A percentile compares a stretch with the other conserved stretches of the same genome.
phyloP scores from a whole-genome alignment of 192 early-diverging fungal species.

The Endogone sp. region DNA sequence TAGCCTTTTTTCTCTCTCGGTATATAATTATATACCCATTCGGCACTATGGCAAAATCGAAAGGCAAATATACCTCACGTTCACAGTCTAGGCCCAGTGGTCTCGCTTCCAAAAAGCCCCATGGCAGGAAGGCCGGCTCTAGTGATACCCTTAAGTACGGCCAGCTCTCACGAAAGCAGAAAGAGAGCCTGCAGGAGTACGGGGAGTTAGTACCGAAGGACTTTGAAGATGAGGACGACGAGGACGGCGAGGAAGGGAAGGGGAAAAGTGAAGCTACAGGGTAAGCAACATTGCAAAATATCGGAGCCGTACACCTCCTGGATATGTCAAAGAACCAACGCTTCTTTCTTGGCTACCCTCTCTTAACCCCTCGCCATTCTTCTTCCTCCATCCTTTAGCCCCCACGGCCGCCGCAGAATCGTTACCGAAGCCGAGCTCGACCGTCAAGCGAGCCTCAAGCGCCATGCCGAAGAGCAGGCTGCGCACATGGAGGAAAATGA shows the following conservation, averaged over 20 bases:
- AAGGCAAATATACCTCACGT: no score
- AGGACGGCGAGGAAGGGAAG: constrained; percentile 28
- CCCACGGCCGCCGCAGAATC: constrained; percentile 38
- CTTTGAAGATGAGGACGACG: constrained; percentile 38
- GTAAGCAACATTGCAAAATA: background rate
- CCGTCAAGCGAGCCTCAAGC: constrained; percentile 34
- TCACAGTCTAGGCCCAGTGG: background rate
- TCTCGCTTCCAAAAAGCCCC: background rate
- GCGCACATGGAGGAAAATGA: constrained; percentile 21
- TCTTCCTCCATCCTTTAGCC: background rate
- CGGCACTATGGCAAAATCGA: no score
- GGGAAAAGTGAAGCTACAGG: background rate
- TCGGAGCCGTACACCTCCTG: background rate
- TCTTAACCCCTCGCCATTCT: constrained; percentile 18
- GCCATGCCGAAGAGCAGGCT: constrained; percentile 24
- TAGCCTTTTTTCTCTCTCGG: no score
- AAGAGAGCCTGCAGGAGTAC: constrained; percentile 61
- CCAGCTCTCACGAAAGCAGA: constrained; percentile 42
- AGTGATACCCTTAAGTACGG: background rate
- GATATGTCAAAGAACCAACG: background rate
- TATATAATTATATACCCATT: no score
- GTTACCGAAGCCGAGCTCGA: constrained; percentile 48
- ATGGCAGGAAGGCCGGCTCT: background rate
- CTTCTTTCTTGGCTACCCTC: background rate
- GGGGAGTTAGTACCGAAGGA: constrained; percentile 60